Base-by-base conservation (phyloP, 1,284 basidiomycete species). In the Mycosarcoma mackinlayi region DNA sequence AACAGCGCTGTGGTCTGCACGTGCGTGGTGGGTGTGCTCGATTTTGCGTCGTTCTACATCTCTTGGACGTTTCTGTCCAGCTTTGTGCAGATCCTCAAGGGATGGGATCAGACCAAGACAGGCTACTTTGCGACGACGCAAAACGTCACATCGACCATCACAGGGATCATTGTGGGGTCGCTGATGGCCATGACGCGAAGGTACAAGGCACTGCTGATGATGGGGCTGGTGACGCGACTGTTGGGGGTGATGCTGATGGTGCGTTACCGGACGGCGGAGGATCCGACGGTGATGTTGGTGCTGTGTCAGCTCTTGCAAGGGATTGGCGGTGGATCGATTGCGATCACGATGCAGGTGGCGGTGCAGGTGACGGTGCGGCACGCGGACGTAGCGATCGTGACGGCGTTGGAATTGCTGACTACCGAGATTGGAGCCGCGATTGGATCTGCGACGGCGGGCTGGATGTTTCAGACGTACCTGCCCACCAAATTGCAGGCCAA, bases 361-460 rank as follows among this genome's bases (percentile, higher is more conserved):
- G 89, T 91, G 0, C 92, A 94, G 82, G 91, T 90, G 3, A 86
- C 88, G 10, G 91, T 92, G 2, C 85, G 88, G 0, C 91, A 92
- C 78, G 70, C 79, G 24, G 91, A 93, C 73, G 88, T 93, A 19
- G 92, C 91, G 0, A 89, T 90, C 70, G 90, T 90, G 51, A 93
- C 90, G 5, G 92, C 92, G 0, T 85, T 93, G 65, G 88, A 93
- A 14, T 85, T 93, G 30, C 86, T 94, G 34, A 86, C 91, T 74
- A 89, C 90, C 10, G 91, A 93, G 81, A 89, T 92, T 62, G 91
- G 91, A 41, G 89, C 88, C 18, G 87, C 88, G 1, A 86, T 91
- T 18, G 90, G 91, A n/a, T 87, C 85, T 24, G 89, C 89, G 7
- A 85, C 89, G 28, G 86, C 82, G 7, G 74, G 78, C 1, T 86